A percentile compares a stretch with the other conserved stretches of the same genome.
These are phyloP conservation scores for Lentinula boryana DNA, from an alignment of 768 basidiomycete genomes.

Conservation along the genomic window DNA sequence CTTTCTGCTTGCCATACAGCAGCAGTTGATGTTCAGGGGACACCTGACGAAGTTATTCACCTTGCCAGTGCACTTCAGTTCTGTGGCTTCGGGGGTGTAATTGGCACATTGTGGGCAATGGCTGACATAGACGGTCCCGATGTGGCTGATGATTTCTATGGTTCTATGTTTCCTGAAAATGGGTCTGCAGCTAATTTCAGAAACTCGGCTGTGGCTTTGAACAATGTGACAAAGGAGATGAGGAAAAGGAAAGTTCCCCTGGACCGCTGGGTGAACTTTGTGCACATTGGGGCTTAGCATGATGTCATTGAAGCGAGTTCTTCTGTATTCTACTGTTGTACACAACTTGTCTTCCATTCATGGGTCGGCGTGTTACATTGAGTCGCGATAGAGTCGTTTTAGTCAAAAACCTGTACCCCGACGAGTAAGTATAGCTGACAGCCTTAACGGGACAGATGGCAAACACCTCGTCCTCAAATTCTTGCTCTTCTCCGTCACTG, in stretches of 20 bases:
- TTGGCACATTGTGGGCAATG: conserved; percentile 26
- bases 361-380: too few relatives aligned
- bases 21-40: conserved; percentile 2
- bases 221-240: not conserved
- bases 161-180: not conserved
- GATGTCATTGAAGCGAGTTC: too few relatives aligned
- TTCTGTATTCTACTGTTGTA: too few relatives aligned
- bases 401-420: too few relatives aligned
- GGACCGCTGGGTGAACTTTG: not conserved
- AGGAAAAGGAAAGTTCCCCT: not conserved
- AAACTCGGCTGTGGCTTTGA: not conserved
- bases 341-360: too few relatives aligned
- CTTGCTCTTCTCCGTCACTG: too few relatives aligned
- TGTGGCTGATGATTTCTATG: not conserved
- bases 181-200: not conserved
- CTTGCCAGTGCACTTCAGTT: conserved; percentile 30
- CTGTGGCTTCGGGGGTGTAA: conserved; percentile 25
- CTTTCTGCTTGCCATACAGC: conserved; percentile 14
- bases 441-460: too few relatives aligned
- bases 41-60: conserved; percentile 26
- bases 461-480: too few relatives aligned
- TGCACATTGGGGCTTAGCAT: not conserved
- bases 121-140: not conserved
- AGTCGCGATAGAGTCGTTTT: too few relatives aligned
- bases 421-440: too few relatives aligned